Conservation (phyloP, 1,284 basidiomycete species). For the Porodaedalea pini region DNA sequence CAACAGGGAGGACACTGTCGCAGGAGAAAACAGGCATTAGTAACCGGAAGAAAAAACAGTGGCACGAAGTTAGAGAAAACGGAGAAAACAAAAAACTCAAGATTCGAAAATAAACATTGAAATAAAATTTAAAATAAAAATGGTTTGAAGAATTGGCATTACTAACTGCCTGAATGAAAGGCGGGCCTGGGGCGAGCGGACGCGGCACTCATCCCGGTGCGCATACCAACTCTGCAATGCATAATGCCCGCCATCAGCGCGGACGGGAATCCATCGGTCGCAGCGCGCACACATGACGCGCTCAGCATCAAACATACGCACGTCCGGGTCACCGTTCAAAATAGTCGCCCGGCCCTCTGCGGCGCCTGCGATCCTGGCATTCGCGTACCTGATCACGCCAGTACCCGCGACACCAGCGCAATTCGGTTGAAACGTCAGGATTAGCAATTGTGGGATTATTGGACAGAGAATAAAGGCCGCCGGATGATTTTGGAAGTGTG, state of each 20-base stretch:
- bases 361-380: neutral
- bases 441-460: neutral
- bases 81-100: neutral
- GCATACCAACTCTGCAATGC: slow-evolving; percentile 2
- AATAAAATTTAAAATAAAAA: neutral
- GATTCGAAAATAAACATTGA: neutral
- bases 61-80: neutral
- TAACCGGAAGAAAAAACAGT: neutral
- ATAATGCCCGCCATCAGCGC: neutral
- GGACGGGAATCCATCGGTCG: slow-evolving; percentile 8
- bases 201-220: slow-evolving; percentile 2
- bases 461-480: neutral
- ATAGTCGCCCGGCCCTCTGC: neutral
- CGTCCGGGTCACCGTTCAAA: neutral
- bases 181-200: neutral
- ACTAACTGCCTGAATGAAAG: neutral
- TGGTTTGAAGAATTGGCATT: neutral
- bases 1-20: slow-evolving; percentile 1
- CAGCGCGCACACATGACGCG: slow-evolving; percentile 10
- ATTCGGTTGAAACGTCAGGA: neutral
- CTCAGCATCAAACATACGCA: slow-evolving; percentile 3
- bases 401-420: neutral
- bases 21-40: neutral
- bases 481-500: neutral
- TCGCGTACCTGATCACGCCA: slow-evolving; percentile 1